Conservation (phyloP, 352 stramenopile species). For the Ophiocytium majus region DNA sequence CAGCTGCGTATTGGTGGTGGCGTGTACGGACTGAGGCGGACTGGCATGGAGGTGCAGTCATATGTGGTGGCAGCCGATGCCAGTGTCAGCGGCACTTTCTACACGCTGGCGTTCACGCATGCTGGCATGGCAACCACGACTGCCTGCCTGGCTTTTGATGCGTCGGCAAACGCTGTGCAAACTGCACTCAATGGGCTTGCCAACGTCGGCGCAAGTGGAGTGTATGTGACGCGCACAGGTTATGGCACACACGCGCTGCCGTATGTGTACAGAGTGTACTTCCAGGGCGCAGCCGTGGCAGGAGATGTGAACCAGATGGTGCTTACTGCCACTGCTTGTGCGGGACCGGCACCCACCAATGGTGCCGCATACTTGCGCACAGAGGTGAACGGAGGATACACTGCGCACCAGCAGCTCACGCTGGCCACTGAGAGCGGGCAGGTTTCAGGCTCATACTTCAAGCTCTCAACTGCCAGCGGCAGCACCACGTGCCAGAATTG, state of each 20-base stretch:
- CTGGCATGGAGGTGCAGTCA: constrained; percentile 80
- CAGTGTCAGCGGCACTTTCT: constrained; percentile 42
- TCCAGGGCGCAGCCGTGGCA: constrained; percentile 71
- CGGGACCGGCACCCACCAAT: background rate
- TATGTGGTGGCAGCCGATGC: constrained; percentile 47
- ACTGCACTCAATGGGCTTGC: constrained; percentile 39
- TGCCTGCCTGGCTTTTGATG: constrained; percentile 52
- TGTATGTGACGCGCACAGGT: constrained; percentile 56
- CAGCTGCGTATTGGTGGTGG: constrained; percentile 79
- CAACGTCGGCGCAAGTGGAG: constrained; percentile 36
- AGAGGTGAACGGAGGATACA: constrained; percentile 55
- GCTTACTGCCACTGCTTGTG: constrained; percentile 1
- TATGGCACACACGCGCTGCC: constrained; percentile 60
- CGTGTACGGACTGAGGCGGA: constrained; percentile 75
- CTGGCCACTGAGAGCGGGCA: constrained; percentile 57
- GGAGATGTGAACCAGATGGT: constrained; percentile 69
- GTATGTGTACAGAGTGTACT: constrained; percentile 89
- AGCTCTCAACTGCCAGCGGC: constrained; percentile 35
- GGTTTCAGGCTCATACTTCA: constrained; percentile 55
- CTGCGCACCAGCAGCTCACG: constrained; percentile 54
- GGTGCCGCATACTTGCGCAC: constrained; percentile 37
- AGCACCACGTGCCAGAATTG: constrained; percentile 70
- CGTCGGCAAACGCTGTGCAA: constrained; percentile 51
- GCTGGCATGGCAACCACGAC: constrained; percentile 28
- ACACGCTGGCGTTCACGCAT: constrained; percentile 53